Base-by-base conservation (phyloP, 805 yeast species). In the Vanderwaltozyma polyspora region DNA sequence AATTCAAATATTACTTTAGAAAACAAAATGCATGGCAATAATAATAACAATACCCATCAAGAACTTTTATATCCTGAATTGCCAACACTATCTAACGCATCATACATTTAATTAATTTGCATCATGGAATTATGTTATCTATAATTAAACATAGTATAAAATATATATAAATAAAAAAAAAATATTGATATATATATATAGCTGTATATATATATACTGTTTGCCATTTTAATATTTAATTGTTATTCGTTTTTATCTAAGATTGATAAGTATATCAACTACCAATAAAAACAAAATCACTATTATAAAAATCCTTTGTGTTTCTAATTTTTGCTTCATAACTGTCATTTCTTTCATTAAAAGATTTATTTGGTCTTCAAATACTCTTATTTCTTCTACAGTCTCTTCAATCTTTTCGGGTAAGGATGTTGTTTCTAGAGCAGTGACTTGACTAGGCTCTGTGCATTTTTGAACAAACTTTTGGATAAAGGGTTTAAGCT, bases 11-110 rank as follows among this genome's bases (percentile, higher is more conserved):
- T 28, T 16, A 10, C 4, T 25, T 14, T 19, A 9, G n/a, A 30
- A 12, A 30, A 17, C 17, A 26, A 14, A 8, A 19, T 21, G 13
- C 12, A 16, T 14, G 10, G 29, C 7, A 13, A 19, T 6, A 32
- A 25, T n/a, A 24, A 33, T 25, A 30, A 24, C 11, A 32, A 27
- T 19, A 23, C 27, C 16, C 4, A 27, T 4, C 19, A 23, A 25
- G 30, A 27, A 5, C 29, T 32, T 17, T 36, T 25, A 21, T 51
- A 51, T 33, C 59, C 59, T 6, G 57, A 51, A 31, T 42, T 53
- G 21, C 59, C 59, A 7, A 44, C 45, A 31, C 34, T 48, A 17
- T 40, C 32, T 28, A 36, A 42, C 36, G 41, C 47, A 35, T 42
- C 48, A 22, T 44, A 31, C 21, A 28, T 34, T 24, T 43, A 36